Evolutionary conservation across 768 basidiomycete genomes (phyloP).

Genomic region (Fistulinella prunicolor): DNA sequence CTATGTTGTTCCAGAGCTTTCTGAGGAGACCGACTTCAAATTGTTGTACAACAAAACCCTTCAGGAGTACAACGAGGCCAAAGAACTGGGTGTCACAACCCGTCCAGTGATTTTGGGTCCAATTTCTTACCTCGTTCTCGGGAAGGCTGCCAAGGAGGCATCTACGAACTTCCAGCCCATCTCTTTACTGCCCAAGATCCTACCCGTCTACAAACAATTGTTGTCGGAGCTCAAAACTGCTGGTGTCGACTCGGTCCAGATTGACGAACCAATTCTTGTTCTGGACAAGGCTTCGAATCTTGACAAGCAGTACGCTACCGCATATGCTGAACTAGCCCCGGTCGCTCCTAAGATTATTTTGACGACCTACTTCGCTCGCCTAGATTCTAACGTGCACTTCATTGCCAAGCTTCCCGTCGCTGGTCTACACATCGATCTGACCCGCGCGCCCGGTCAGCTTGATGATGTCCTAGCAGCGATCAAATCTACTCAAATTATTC

Average conservation of each 20-base stretch:
- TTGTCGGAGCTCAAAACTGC: slow-evolving; percentile 87
- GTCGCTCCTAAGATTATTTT: slow-evolving; percentile 90
- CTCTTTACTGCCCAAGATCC: slow-evolving; percentile 81
- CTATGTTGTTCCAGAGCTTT: slow-evolving; percentile 96
- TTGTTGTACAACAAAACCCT: slow-evolving; percentile 94
- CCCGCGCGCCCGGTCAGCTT: slow-evolving; percentile 90
- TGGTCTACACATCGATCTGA: slow-evolving; percentile 95
- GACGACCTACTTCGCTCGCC: slow-evolving; percentile 95
- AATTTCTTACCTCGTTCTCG: slow-evolving; percentile 90
- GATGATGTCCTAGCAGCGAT: slow-evolving; percentile 76
- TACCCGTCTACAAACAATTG: slow-evolving; percentile 90
- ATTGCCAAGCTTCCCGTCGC: slow-evolving; percentile 89
- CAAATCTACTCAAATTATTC: slow-evolving; percentile 74
- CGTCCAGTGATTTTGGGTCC: slow-evolving; percentile 97
- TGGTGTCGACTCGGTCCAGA: slow-evolving; percentile 92
- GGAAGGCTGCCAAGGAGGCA: slow-evolving; percentile 86
- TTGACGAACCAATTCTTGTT: slow-evolving; percentile 96
- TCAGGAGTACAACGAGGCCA: slow-evolving; percentile 92
- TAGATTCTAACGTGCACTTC: slow-evolving; percentile 87
- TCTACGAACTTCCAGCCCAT: slow-evolving; percentile 85
- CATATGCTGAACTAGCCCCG: slow-evolving; percentile 78
- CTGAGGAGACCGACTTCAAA: slow-evolving; percentile 88
- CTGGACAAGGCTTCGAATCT: slow-evolving; percentile 78
- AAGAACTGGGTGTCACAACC: slow-evolving; percentile 82
- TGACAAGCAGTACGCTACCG: slow-evolving; percentile 73